phyloP scores from a whole-genome alignment of 306 rosid species.

The Quercus suber region DNA sequence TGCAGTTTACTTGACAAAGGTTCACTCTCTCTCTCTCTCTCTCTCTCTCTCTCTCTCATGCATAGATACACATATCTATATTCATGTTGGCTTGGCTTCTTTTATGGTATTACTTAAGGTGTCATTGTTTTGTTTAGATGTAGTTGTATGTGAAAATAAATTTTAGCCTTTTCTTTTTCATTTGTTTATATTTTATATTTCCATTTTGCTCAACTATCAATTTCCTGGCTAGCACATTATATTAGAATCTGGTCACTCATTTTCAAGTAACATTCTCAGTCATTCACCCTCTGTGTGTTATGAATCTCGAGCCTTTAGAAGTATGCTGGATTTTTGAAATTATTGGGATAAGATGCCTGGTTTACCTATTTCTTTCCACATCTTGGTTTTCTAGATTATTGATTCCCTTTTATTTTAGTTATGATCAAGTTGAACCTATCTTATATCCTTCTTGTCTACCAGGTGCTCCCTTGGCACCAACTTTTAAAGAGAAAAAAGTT shows the following conservation, averaged over 20 bases:
- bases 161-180: background rate
- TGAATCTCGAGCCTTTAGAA: no score
- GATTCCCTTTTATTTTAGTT: background rate
- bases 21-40: slow-evolving; percentile 26
- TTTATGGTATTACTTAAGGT: background rate
- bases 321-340: background rate
- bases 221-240: background rate
- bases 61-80: background rate
- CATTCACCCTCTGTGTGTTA: background rate
- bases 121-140: background rate
- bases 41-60: slow-evolving; percentile 17
- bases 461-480: background rate
- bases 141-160: background rate
- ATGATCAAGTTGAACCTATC: background rate
- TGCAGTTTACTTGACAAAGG: slow-evolving; percentile 94
- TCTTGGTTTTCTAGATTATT: background rate
- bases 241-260: background rate
- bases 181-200: background rate
- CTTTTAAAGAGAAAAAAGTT: background rate
- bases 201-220: background rate
- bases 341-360: background rate
- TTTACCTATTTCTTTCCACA: background rate
- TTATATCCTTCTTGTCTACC: background rate
- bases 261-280: background rate
- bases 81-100: background rate